Conservation (phyloP, 257 asterid species). For the Asclepias syriaca region DNA sequence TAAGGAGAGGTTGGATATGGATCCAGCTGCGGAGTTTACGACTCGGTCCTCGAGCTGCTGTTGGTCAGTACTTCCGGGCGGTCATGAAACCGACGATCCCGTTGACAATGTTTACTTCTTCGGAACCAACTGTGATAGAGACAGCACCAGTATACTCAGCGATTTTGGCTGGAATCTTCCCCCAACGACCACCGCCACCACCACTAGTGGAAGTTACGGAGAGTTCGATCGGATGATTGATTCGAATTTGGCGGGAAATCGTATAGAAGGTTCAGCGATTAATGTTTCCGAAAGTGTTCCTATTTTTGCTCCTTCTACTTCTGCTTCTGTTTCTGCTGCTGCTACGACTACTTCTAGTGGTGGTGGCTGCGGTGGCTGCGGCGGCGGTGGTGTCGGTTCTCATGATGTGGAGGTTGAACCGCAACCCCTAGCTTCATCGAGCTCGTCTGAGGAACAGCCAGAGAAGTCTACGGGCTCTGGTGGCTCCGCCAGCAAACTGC, state of each 20-base stretch:
- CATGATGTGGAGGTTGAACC: conserved; percentile 19
- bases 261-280: neutral
- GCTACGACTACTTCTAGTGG: neutral
- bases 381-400: conserved; percentile 7
- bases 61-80: conserved; percentile 19
- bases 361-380: neutral
- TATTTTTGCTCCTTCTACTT: neutral
- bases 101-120: conserved; percentile 34
- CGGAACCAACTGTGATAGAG: conserved; percentile 26
- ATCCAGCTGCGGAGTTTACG: conserved; percentile 21
- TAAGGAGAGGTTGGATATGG: conserved; percentile 31
- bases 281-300: neutral
- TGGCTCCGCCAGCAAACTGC: conserved; percentile 34
- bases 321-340: neutral
- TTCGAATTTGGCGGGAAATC: conserved; percentile 30
- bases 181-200: neutral
- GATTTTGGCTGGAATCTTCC: conserved; percentile 77
- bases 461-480: conserved; percentile 60
- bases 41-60: conserved; percentile 40
- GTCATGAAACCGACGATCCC: conserved; percentile 26
- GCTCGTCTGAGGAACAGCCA: conserved; percentile 69
- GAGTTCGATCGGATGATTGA: conserved; percentile 33
- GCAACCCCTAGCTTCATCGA: conserved; percentile 46
- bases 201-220: conserved; percentile 9
- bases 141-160: conserved; percentile 31